These are phyloP conservation scores for Cyclocybe cylindracea DNA, from an alignment of 768 basidiomycete genomes.

Conservation along the genomic window DNA sequence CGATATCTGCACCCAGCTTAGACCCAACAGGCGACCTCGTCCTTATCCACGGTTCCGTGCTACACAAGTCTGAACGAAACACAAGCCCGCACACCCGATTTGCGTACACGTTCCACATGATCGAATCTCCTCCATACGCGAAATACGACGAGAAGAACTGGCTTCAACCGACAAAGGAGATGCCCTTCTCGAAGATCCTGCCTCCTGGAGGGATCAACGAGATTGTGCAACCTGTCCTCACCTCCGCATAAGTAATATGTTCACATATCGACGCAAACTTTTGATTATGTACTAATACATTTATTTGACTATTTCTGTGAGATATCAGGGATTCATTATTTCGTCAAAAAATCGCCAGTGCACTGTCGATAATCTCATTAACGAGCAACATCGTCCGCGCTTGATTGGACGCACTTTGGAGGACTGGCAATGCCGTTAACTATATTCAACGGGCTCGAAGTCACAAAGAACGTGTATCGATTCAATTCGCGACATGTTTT, in stretches of 20 bases:
- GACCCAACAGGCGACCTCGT: conserved; percentile 76
- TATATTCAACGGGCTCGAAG: conserved; percentile 25
- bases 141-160: conserved; percentile 91
- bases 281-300: too few species aligned
- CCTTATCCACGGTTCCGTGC: conserved; percentile 88
- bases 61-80: conserved; percentile 93
- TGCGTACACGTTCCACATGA: conserved; percentile 97
- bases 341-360: conserved; percentile 13
- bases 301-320: too few species aligned
- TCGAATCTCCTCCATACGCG: conserved; percentile 71
- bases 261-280: too few species aligned
- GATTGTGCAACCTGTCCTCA: too few species aligned
- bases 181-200: conserved; percentile 78
- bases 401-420: conserved; percentile 18
- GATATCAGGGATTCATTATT: too few species aligned
- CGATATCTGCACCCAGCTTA: not conserved
- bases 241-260: too few species aligned
- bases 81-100: conserved; percentile 77
- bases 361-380: conserved; percentile 1
- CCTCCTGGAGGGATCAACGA: conserved; percentile 20
- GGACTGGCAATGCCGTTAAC: conserved; percentile 28
- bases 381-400: not conserved
- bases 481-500: conserved; percentile 19
- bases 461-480: conserved; percentile 24
- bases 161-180: conserved; percentile 83